Conservation (phyloP, 1,284 basidiomycete species). For the Golubevia sp. region DNA sequence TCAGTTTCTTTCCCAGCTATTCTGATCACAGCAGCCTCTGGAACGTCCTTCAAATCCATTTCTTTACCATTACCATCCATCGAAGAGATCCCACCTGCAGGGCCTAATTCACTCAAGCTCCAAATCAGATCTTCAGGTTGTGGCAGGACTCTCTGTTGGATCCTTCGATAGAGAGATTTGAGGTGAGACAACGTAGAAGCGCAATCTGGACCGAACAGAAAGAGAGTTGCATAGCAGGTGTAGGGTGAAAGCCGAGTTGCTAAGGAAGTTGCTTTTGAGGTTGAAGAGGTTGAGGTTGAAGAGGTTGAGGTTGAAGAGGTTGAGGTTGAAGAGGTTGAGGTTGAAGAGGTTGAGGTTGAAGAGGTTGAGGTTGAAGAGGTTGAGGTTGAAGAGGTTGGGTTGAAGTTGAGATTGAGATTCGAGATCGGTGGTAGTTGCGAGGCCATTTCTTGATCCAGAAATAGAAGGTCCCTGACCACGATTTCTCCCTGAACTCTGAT, state of each 20-base stretch:
- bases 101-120: constrained; percentile 22
- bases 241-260: constrained; percentile 39
- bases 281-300: neutral
- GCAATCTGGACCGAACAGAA: constrained; percentile 37
- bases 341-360: too few species aligned
- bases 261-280: constrained; percentile 5
- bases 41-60: neutral
- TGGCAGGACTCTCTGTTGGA: constrained; percentile 30
- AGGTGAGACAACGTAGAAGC: constrained; percentile 6
- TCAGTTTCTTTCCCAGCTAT: constrained; percentile 27
- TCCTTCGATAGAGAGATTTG: constrained; percentile 19
- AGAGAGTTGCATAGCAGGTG: constrained; percentile 43
- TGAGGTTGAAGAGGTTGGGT: too few species aligned
- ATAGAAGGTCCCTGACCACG: constrained; percentile 23
- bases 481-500: constrained; percentile 6
- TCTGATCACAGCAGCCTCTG: constrained; percentile 20
- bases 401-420: too few species aligned
- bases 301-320: too few species aligned
- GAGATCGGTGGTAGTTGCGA: too few species aligned
- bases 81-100: neutral
- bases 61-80: neutral
- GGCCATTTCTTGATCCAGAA: too few species aligned
- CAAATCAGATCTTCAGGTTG: constrained; percentile 23
- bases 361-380: too few species aligned
- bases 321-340: too few species aligned